Evolutionary conservation across 129 eudicot genomes (phyloP).

Genomic region (Artemisia argyi): DNA sequence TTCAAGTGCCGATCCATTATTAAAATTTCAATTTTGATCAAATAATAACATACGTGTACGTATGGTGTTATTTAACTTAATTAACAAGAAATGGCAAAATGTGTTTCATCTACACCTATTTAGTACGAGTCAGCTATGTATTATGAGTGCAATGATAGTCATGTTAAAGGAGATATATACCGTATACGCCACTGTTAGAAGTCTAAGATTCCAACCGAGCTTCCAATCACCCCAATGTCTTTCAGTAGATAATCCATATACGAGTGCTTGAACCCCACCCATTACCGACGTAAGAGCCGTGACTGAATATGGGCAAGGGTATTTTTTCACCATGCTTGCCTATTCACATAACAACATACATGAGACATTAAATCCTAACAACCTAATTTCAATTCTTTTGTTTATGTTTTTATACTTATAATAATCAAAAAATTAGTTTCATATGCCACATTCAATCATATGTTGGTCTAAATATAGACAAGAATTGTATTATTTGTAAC

Average conservation of each 20-base stretch:
- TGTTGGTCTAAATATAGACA: no score
- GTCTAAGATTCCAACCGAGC: conserved; percentile 72
- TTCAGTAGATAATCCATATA: conserved; percentile 36
- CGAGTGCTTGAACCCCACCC: conserved; percentile 39
- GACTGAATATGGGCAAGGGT: conserved; percentile 53
- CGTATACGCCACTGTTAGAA: conserved; percentile 41
- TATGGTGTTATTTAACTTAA: no score
- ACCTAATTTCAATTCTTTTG: no score
- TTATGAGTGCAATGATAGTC: not conserved
- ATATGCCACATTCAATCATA: no score
- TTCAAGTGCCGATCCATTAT: not conserved
- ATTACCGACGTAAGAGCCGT: conserved; percentile 35
- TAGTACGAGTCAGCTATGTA: not conserved
- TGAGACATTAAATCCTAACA: no score
- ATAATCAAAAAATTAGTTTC: no score
- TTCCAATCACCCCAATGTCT: conserved; percentile 66
- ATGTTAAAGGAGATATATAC: conserved; percentile 25
- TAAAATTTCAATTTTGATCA: no score
- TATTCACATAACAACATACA: conserved; percentile 12
- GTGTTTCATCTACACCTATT: no score
- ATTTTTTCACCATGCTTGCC: conserved; percentile 45
- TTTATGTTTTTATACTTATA: no score
- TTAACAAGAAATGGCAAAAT: no score
- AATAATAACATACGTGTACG: no score
- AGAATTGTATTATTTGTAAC: not conserved